Evolutionary conservation across 345 rosid genomes (phyloP).

Genomic region (Eucalyptus curtisii): DNA sequence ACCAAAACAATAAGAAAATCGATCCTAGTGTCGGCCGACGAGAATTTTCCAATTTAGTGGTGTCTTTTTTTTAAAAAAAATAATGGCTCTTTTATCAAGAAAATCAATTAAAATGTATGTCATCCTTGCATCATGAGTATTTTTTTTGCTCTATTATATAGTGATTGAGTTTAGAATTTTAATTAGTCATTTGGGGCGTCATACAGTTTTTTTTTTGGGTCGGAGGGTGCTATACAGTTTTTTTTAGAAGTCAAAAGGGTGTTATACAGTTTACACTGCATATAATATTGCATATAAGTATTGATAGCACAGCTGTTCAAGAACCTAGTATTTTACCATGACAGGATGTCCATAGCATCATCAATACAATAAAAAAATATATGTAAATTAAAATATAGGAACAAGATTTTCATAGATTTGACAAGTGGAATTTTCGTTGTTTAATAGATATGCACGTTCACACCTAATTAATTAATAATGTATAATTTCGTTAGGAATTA

Average conservation of each 20-base stretch:
- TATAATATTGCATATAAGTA: background rate
- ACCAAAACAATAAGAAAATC: no score
- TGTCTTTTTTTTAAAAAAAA: no score
- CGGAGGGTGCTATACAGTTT: background rate
- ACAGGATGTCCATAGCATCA: background rate
- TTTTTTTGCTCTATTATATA: background rate
- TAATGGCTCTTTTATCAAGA: background rate
- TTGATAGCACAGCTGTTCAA: background rate
- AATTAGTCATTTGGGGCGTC: background rate
- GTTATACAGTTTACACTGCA: background rate
- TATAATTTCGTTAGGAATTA: background rate
- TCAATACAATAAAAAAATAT: background rate
- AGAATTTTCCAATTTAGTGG: no score
- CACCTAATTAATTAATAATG: background rate
- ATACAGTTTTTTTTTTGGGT: background rate
- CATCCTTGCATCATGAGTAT: background rate
- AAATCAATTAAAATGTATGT: background rate
- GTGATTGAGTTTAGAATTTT: background rate
- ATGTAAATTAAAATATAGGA: background rate
- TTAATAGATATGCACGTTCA: background rate
- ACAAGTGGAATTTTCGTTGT: background rate
- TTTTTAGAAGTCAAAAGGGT: background rate
- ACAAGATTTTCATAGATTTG: background rate
- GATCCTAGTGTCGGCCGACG: no score
- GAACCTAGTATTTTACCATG: background rate